Conservation (phyloP, 192 early-diverging fungal genomes). For the Neocallimastix lanati region DNA sequence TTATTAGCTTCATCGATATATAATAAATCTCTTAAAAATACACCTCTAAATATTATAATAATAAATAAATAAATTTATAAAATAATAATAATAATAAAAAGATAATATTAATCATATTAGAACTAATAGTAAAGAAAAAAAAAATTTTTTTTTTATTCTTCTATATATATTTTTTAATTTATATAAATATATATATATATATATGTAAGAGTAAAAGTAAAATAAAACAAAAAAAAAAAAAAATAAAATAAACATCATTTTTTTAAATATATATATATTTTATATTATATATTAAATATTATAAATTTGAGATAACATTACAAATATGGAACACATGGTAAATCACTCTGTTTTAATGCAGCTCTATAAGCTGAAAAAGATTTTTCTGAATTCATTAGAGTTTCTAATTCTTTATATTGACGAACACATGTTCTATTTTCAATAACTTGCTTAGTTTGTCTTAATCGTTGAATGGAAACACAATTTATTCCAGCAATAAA, state of each 20-base stretch:
- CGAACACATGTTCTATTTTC: conserved; percentile 22
- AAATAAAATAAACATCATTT: too few species aligned
- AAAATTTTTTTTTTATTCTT: too few species aligned
- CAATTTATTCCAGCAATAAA: conserved; percentile 50
- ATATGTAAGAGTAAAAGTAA: too few species aligned
- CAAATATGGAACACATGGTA: conserved; percentile 60
- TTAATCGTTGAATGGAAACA: conserved; percentile 36
- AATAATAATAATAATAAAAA: too few species aligned
- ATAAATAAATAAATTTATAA: not conserved
- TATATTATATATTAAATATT: too few species aligned
- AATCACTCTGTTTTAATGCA: conserved; percentile 30
- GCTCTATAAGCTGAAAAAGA: conserved; percentile 43
- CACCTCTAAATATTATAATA: conserved; percentile 22
- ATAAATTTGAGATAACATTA: too few species aligned
- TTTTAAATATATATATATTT: too few species aligned
- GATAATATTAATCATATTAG: too few species aligned
- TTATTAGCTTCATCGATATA: conserved; percentile 54
- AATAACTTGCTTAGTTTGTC: conserved; percentile 34
- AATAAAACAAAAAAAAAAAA: too few species aligned
- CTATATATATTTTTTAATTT: too few species aligned
- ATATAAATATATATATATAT: too few species aligned
- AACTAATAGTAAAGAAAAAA: too few species aligned
- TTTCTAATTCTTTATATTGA: conserved; percentile 36
- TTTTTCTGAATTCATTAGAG: conserved; percentile 45
- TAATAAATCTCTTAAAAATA: conserved; percentile 48